These are phyloP conservation scores for Sanguinoderma infundibulare DNA, from an alignment of 1,284 basidiomycete species.

Conservation along the genomic window DNA sequence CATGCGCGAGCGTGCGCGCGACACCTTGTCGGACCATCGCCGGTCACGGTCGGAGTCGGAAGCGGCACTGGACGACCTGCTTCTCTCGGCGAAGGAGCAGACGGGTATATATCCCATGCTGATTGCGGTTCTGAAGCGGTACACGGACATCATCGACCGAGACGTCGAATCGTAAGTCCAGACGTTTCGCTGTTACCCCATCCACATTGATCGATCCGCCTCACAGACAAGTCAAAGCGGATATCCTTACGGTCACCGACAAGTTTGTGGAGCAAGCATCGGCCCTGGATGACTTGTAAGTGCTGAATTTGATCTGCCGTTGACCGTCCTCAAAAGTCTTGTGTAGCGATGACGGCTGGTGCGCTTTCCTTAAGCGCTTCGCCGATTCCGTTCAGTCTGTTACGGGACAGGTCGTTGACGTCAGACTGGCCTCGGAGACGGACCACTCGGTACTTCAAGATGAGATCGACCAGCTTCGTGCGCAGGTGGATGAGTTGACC, in stretches of 20 bases:
- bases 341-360: constrained; percentile 67
- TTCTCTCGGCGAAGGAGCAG: constrained; percentile 59
- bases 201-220: background rate
- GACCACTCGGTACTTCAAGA: constrained; percentile 53
- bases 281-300: constrained; percentile 66
- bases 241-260: constrained; percentile 64
- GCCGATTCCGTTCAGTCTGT: constrained; percentile 66
- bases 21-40: constrained; percentile 45
- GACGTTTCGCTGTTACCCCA: background rate
- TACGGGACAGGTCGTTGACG: constrained; percentile 67
- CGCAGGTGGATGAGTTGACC: constrained; percentile 61
- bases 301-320: constrained; percentile 2
- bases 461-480: constrained; percentile 64
- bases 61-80: constrained; percentile 56
- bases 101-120: constrained; percentile 60
- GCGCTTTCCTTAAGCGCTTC: constrained; percentile 63
- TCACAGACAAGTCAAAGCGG: constrained; percentile 64
- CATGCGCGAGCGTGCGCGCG: constrained; percentile 65
- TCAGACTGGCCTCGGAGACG: constrained; percentile 49
- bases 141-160: constrained; percentile 58
- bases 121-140: constrained; percentile 58
- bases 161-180: constrained; percentile 63
- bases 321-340: constrained; percentile 3
- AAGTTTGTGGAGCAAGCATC: constrained; percentile 72
- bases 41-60: constrained; percentile 52